phyloP scores from a whole-genome alignment of 2,329 filamentous ascomycete genomes.

The Whalleya microplaca region DNA sequence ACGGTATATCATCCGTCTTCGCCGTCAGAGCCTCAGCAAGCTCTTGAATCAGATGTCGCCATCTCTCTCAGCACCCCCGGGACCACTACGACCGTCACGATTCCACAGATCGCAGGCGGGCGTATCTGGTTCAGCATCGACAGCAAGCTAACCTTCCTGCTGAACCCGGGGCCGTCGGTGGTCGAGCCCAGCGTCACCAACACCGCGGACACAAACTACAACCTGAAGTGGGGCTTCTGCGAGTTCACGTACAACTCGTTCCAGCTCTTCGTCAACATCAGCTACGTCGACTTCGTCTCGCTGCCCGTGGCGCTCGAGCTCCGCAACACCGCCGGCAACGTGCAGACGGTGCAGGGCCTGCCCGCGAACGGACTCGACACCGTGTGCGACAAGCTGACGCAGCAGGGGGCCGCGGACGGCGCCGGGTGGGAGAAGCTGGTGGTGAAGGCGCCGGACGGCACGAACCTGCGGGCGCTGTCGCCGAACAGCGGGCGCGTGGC shows the following conservation, averaged over 20 bases:
- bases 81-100: conserved; percentile 60
- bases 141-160: conserved; percentile 64
- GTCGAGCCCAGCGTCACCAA: conserved; percentile 78
- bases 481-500: conserved; percentile 55
- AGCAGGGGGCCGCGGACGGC: conserved; percentile 50
- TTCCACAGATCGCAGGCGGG: conserved; percentile 72
- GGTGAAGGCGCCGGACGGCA: conserved; percentile 44
- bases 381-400: conserved; percentile 49
- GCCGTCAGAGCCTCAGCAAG: conserved; percentile 53
- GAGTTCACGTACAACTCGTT: conserved; percentile 68
- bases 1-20: conserved; percentile 68
- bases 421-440: conserved; percentile 58
- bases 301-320: conserved; percentile 64
- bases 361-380: conserved; percentile 49
- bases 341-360: conserved; percentile 54
- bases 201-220: conserved; percentile 63
- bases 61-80: conserved; percentile 68
- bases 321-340: conserved; percentile 47
- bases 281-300: conserved; percentile 75
- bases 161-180: conserved; percentile 73
- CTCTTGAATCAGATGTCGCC: conserved; percentile 60
- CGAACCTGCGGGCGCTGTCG: conserved; percentile 55
- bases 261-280: conserved; percentile 70
- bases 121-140: conserved; percentile 73
- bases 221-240: conserved; percentile 67